A percentile compares a stretch with the other conserved stretches of the same genome.
Conservation (phyloP, 2,329 filamentous ascomycete genomes). For the Cladophialophora psammophila region DNA sequence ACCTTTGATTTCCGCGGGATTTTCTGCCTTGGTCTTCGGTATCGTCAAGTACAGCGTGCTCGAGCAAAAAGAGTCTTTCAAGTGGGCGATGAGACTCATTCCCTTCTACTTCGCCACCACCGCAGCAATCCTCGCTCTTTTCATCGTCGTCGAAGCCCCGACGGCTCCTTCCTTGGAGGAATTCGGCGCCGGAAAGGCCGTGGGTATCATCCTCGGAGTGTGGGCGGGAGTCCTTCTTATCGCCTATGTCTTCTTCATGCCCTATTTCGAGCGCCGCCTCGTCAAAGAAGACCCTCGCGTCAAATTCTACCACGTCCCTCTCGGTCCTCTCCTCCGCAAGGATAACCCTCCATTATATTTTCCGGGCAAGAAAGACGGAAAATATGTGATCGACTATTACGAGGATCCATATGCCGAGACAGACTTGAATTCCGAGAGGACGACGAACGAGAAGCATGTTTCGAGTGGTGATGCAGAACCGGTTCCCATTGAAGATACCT, state of each 20-base stretch:
- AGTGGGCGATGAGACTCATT: conserved; percentile 58
- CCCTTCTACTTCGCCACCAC: conserved; percentile 60
- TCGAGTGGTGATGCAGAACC: no score
- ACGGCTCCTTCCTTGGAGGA: conserved; percentile 43
- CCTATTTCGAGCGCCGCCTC: conserved; percentile 48
- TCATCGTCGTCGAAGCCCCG: conserved; percentile 63
- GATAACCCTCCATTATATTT: conserved; percentile 52
- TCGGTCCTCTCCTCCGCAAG: conserved; percentile 51
- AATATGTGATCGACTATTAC: conserved; percentile 38
- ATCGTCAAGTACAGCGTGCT: conserved; percentile 60
- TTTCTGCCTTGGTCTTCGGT: conserved; percentile 59
- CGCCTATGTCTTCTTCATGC: conserved; percentile 48
- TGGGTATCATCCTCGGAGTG: conserved; percentile 46
- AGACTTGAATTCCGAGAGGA: not conserved
- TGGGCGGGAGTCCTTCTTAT: conserved; percentile 45
- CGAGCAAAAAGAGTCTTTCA: conserved; percentile 57
- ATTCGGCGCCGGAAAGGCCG: conserved; percentile 43
- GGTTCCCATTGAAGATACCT: no score
- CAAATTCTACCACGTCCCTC: conserved; percentile 45
- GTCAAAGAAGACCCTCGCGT: conserved; percentile 46
- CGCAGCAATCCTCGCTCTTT: conserved; percentile 60
- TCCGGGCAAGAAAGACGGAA: conserved; percentile 48
- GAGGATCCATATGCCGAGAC: conserved; percentile 30
- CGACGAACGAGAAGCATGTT: no score
- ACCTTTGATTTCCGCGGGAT: conserved; percentile 56